Conservation (phyloP, 164 flowering plant species). For the Liquidambar formosana region DNA sequence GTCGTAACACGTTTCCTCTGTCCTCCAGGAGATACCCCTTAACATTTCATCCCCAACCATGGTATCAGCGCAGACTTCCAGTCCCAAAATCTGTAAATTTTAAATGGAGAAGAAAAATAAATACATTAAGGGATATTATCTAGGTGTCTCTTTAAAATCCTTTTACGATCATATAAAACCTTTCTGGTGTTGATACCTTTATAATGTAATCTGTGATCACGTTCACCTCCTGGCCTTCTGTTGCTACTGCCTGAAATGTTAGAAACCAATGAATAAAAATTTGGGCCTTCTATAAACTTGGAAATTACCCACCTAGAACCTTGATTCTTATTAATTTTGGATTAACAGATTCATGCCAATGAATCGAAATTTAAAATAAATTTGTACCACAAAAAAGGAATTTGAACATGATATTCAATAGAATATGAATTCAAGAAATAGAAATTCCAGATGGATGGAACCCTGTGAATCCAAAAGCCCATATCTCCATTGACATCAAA, state of each 20-base stretch:
- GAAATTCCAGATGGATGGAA: too few species aligned
- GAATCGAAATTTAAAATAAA: too few species aligned
- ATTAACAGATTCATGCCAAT: too few species aligned
- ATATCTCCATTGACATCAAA: too few species aligned
- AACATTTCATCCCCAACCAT: slow-evolving; percentile 47
- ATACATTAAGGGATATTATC: neutral
- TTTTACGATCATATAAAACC: neutral
- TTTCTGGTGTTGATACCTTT: slow-evolving; percentile 23
- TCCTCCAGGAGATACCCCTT: slow-evolving; percentile 46
- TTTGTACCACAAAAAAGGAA: neutral
- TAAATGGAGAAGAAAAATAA: too few species aligned
- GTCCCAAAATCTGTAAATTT: slow-evolving; percentile 31
- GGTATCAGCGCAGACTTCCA: slow-evolving; percentile 38
- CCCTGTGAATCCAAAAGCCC: too few species aligned
- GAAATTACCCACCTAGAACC: neutral
- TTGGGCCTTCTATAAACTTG: neutral
- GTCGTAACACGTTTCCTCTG: slow-evolving; percentile 45
- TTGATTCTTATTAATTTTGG: neutral
- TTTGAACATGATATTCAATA: too few species aligned
- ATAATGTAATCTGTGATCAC: slow-evolving; percentile 36
- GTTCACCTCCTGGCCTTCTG: slow-evolving; percentile 35
- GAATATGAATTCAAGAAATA: too few species aligned
- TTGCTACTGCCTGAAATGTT: slow-evolving; percentile 31
- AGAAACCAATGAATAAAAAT: neutral
- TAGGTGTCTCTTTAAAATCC: neutral